Base-by-base conservation (phyloP, 331 rosid genomes). In the Arachis monticola region DNA sequence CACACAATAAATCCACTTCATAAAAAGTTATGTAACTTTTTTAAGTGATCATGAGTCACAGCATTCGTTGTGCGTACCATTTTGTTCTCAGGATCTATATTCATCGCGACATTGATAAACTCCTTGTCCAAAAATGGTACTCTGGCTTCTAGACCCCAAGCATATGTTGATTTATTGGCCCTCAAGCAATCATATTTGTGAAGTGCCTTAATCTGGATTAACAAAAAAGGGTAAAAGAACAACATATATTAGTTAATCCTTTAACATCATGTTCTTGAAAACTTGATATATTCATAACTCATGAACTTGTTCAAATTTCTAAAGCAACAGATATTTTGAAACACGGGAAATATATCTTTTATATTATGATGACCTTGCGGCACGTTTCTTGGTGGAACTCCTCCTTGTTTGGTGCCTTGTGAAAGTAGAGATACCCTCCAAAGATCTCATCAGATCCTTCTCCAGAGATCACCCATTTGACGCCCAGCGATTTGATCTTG, bases 361-460 rank as follows among this genome's bases (percentile, higher is more conserved):
- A 27, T 27, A 27, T 27, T 27, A 27, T 27, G 30, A 27, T 58
- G 44, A 95, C 99, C 97, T 95, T 95, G 79, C 83, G 90, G 79
- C 99, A 95, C 8, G 96, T 92, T 88, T 95, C 99, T 5, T 68
- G 72, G 80, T 95, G 99, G 60, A 95, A 85, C 85, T 95, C 99
- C 77, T 95, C 89, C 83, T 92, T 90, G 87, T 90, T 86, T 40
- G 99, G 99, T 61, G 99, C 99, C 82, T 92, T 95, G 70, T 95
- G 99, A 87, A 95, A 95, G 85, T 95, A 95, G 77, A 95, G 69
- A 64, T 95, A 95, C 70, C 99, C 99, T 10, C 97, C 99, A 66
- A 95, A 92, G 57, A 95, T 81, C 82, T 95, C 98, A 80, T 95
- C 99, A 30, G 99, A 86, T 1, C 99, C 99, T 87, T 95, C 99